Evolutionary conservation across 225 moss, liverwort and hornwort species (phyloP).

Genomic region (Polytrichum commune): DNA sequence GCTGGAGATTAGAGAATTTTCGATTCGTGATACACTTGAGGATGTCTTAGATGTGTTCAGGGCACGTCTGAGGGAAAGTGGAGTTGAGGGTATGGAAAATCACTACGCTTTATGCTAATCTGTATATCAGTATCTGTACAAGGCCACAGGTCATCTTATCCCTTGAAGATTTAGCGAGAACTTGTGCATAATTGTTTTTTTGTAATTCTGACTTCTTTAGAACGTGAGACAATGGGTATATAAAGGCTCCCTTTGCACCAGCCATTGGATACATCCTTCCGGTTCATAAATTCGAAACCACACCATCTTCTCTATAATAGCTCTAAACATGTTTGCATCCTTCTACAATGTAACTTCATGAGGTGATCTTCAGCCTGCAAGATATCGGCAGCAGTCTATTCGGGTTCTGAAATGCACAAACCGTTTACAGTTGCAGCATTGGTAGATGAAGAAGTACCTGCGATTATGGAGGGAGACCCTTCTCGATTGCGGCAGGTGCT

Average conservation of each 20-base stretch:
- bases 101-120: neutral
- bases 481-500: slow-evolving; percentile 15
- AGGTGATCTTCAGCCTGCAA: too few species aligned
- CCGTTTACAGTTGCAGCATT: slow-evolving; percentile 9
- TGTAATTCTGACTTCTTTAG: too few species aligned
- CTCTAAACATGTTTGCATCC: neutral
- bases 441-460: slow-evolving; percentile 12
- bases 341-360: neutral
- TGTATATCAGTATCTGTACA: neutral
- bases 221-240: too few species aligned
- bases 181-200: too few species aligned
- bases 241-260: too few species aligned
- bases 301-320: too few species aligned
- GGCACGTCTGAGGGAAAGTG: slow-evolving; percentile 9
- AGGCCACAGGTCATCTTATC: too few species aligned
- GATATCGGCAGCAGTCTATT: too few species aligned
- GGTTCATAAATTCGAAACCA: too few species aligned
- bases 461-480: slow-evolving; percentile 13
- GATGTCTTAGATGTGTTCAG: slow-evolving; percentile 12
- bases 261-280: too few species aligned
- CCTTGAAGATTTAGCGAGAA: too few species aligned
- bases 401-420: too few species aligned
- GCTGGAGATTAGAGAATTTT: slow-evolving; percentile 8
- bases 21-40: slow-evolving; percentile 6
- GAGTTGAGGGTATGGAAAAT: slow-evolving; percentile 8